phyloP scores from a whole-genome alignment of 2,329 filamentous ascomycete genomes.

The Teratosphaeria nubilosa region DNA sequence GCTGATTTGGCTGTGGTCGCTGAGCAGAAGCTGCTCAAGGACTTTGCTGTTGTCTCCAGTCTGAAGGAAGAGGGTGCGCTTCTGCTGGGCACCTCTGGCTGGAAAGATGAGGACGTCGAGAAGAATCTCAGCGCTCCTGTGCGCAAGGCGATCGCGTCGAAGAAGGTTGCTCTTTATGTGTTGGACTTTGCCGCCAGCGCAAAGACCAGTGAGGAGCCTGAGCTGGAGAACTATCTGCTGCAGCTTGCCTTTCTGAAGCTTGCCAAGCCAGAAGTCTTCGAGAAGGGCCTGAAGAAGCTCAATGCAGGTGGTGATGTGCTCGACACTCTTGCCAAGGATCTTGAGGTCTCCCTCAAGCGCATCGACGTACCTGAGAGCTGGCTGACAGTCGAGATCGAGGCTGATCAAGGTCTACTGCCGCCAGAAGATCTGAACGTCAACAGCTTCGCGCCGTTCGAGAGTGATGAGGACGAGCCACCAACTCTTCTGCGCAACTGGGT shows the following conservation, averaged over 20 bases:
- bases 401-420: constrained; percentile 42
- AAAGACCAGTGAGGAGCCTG: constrained; percentile 55
- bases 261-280: constrained; percentile 55
- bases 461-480: constrained; percentile 59
- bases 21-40: constrained; percentile 67
- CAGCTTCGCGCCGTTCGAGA: constrained; percentile 74
- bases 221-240: constrained; percentile 55
- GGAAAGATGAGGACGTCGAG: constrained; percentile 82
- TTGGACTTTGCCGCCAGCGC: constrained; percentile 62
- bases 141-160: constrained; percentile 60
- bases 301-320: constrained; percentile 51
- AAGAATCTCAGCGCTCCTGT: constrained; percentile 67
- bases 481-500: constrained; percentile 67
- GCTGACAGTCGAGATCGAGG: constrained; percentile 58
- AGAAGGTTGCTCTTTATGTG: constrained; percentile 61
- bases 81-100: constrained; percentile 63
- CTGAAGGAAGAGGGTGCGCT: constrained; percentile 63
- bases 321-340: constrained; percentile 48
- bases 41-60: constrained; percentile 62
- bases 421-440: constrained; percentile 59
- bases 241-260: constrained; percentile 78
- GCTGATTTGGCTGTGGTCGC: constrained; percentile 74
- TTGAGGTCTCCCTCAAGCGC: constrained; percentile 60
- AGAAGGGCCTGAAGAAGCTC: constrained; percentile 56
- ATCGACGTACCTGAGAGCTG: constrained; percentile 72